These are phyloP conservation scores for Candida ortonii DNA, from an alignment of 805 yeast species.

Conservation along the genomic window DNA sequence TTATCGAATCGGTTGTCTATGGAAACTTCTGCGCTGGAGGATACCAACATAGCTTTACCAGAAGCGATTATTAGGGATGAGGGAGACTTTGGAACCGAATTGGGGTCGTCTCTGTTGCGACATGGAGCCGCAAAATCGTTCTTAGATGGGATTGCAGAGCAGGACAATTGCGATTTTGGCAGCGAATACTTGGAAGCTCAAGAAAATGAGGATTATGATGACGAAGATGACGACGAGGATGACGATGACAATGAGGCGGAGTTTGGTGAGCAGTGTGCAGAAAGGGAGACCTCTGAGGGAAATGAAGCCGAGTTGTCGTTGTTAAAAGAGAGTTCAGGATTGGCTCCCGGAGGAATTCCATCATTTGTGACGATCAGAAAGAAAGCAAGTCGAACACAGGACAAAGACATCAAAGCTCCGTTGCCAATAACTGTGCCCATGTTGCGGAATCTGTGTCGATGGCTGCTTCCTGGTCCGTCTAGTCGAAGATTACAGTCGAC, in stretches of 20 bases:
- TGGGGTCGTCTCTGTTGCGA: constrained; percentile 7
- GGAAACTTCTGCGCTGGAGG: constrained; percentile 24
- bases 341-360: constrained; percentile 9
- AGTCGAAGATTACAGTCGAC: constrained; percentile 19
- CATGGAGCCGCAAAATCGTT: constrained; percentile 4
- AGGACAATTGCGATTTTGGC: constrained; percentile 7
- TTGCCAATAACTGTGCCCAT: constrained; percentile 11
- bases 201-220: constrained; percentile 15
- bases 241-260: constrained; percentile 5
- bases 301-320: constrained; percentile 20
- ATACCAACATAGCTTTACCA: constrained; percentile 34
- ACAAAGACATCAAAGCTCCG: constrained; percentile 4
- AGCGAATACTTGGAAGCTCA: constrained; percentile 3
- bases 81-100: constrained; percentile 26
- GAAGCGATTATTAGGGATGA: constrained; percentile 32
- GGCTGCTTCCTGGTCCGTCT: constrained; percentile 17
- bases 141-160: constrained; percentile 10
- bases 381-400: constrained; percentile 4
- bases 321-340: constrained; percentile 4
- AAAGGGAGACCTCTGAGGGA: too few relatives aligned
- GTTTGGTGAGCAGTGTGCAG: too few relatives aligned
- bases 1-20: constrained; percentile 26
- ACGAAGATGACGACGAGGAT: constrained; percentile 12
- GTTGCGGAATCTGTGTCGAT: constrained; percentile 15
- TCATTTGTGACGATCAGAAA: constrained; percentile 19